Evolutionary conservation across 352 stramenopile genomes (phyloP).

Genomic region (Phytopythium litorale): DNA sequence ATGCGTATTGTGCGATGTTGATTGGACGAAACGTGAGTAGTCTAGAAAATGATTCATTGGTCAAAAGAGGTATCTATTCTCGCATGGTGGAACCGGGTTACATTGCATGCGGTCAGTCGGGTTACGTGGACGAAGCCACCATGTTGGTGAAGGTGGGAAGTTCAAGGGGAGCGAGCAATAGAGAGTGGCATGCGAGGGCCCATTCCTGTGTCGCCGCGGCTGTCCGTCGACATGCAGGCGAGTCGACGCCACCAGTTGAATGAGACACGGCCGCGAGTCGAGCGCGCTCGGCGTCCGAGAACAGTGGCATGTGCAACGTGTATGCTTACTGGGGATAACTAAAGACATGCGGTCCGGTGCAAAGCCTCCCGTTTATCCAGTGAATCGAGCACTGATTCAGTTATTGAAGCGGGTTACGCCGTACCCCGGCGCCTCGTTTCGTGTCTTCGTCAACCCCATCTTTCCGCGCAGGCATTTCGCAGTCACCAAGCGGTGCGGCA

Average conservation of each 20-base stretch:
- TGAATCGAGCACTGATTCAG: neutral
- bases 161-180: neutral
- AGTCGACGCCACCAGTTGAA: neutral
- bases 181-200: neutral
- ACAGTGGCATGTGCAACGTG: neutral
- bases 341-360: neutral
- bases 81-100: too few relatives aligned
- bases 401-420: conserved; percentile 1
- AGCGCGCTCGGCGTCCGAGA: neutral
- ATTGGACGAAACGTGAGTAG: neutral
- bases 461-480: neutral
- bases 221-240: neutral
- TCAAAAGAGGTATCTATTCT: neutral
- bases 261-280: neutral
- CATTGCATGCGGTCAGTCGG: neutral
- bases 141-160: neutral
- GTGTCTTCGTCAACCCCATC: neutral
- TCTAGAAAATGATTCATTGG: neutral
- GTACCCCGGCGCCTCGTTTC: neutral
- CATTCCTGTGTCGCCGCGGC: neutral
- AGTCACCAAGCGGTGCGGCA: neutral
- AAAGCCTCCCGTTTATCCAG: neutral
- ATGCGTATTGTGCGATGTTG: neutral
- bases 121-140: too few relatives aligned
- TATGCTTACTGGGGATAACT: neutral